Base-by-base conservation (phyloP, 129 eudicot genomes). In the Artemisia argyi region DNA sequence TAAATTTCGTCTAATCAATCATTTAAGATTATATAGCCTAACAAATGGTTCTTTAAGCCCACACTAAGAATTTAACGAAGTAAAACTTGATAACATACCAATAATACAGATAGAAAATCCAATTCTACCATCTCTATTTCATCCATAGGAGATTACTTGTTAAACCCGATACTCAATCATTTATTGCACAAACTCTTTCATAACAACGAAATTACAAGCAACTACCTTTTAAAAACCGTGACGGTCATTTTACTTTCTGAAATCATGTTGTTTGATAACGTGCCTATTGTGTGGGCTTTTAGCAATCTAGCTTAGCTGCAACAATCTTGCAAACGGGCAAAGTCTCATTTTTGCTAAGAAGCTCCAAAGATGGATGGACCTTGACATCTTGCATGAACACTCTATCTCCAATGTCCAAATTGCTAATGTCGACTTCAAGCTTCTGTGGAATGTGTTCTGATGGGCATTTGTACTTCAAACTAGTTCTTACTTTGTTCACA, bases 371-470 rank as follows among this genome's bases (percentile, higher is more conserved):
- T 39, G 94, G 81, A 83, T 95, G 91, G 66, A 95, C 93, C 66
- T 69, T 63, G 4, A 88, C 69, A 20, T 95, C 96, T 8, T 73
- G 60, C 78, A 91, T 78, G 61, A 73, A 81, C 32, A 95, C 77
- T 58, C 52, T 76, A 51, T 95, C 96, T 69, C 87, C 99, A 8
- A 95, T 80, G 79, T 95, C 99, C 52, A 95, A 86, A 75, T 76
- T 83, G 79, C 97, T 88, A 48, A 95, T 56, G 75, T 95, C 97
- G 55, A 95, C 87, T 73, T 95, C 99, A 54, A 95, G 88, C 77
- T 90, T 90, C 15, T 79, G 79, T 8, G 99, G 97, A 73, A 90
- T 90, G 76, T 85, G 83, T 67, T 95, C 97, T 1, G 96, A 84
- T 32, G 97, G 96, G 74, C 96, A 90, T 57, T 84, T 76, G 75